These are phyloP conservation scores for Didymella arachidicola DNA, from an alignment of 2,329 filamentous ascomycete genomes.

Conservation along the genomic window DNA sequence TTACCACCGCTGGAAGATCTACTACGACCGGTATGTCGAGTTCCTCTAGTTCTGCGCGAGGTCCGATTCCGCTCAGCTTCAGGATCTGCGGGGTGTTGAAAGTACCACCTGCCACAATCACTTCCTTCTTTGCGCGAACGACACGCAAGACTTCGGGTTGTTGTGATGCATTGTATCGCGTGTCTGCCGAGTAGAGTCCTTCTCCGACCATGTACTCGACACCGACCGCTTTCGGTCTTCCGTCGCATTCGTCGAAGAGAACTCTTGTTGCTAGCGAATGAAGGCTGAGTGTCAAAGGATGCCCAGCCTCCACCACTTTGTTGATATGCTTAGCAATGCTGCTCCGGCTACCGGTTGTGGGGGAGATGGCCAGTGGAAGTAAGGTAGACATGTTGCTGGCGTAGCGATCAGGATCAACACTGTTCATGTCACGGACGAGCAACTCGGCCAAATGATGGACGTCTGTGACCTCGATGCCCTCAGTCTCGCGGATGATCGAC, in stretches of 20 bases:
- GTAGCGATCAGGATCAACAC: not conserved
- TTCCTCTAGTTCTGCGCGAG: constrained; percentile 58
- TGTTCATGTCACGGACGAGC: not conserved
- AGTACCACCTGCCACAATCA: constrained; percentile 54
- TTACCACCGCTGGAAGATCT: constrained; percentile 19
- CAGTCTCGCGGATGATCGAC: not conserved
- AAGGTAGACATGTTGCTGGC: constrained; percentile 53
- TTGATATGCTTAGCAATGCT: not conserved
- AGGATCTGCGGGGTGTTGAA: constrained; percentile 71
- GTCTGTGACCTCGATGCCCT: not conserved
- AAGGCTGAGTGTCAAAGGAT: constrained; percentile 62
- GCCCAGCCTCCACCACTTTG: constrained; percentile 53
- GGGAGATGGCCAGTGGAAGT: constrained; percentile 59
- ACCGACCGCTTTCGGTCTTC: constrained; percentile 56
- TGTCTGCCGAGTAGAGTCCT: constrained; percentile 50
- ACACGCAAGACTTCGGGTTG: constrained; percentile 32
- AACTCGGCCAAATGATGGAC: not conserved
- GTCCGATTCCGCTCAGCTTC: constrained; percentile 68
- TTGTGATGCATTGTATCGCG: constrained; percentile 43
- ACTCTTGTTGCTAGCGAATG: constrained; percentile 71
- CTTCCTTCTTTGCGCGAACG: constrained; percentile 32
- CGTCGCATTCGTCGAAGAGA: constrained; percentile 65
- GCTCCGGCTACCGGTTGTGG: not conserved
- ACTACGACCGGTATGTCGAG: constrained; percentile 62
- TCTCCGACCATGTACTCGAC: constrained; percentile 51